phyloP scores from a whole-genome alignment of 2,329 filamentous ascomycete genomes.

The Colletotrichum ledebouriae region DNA sequence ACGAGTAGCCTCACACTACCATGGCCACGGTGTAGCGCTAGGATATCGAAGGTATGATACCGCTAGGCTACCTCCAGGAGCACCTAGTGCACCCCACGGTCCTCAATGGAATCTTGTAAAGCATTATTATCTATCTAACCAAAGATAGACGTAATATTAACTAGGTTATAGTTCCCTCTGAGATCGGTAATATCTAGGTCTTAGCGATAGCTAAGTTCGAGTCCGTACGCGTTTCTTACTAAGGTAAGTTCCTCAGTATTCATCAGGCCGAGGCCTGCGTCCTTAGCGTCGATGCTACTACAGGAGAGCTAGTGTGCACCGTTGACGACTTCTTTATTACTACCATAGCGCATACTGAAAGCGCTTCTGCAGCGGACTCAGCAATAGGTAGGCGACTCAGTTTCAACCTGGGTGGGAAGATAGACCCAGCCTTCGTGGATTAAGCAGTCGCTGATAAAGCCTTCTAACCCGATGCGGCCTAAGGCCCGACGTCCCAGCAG shows the following conservation, averaged over 20 bases:
- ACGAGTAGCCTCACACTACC: not conserved
- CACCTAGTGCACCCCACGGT: not conserved
- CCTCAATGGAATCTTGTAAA: not conserved
- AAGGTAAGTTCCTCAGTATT: conserved; percentile 8
- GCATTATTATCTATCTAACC: not conserved
- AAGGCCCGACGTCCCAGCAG: too few relatives aligned
- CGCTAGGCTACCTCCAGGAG: not conserved
- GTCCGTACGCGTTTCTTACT: too few relatives aligned
- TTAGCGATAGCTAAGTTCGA: too few relatives aligned
- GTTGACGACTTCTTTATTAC: not conserved
- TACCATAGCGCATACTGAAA: not conserved
- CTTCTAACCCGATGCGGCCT: too few relatives aligned
- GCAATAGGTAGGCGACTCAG: too few relatives aligned
- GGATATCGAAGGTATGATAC: not conserved
- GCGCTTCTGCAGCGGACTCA: too few relatives aligned
- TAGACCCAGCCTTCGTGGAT: too few relatives aligned
- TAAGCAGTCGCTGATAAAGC: too few relatives aligned
- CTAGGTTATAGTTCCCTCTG: not conserved
- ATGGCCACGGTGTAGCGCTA: not conserved
- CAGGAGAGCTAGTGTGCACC: not conserved
- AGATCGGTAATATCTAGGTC: too few relatives aligned
- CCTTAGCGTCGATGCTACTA: not conserved
- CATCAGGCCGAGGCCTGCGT: conserved; percentile 3
- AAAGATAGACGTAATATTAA: not conserved
- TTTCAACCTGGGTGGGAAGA: too few relatives aligned